Base-by-base conservation (phyloP, 2,329 filamentous ascomycete genomes). In the Coniella vitis region DNA sequence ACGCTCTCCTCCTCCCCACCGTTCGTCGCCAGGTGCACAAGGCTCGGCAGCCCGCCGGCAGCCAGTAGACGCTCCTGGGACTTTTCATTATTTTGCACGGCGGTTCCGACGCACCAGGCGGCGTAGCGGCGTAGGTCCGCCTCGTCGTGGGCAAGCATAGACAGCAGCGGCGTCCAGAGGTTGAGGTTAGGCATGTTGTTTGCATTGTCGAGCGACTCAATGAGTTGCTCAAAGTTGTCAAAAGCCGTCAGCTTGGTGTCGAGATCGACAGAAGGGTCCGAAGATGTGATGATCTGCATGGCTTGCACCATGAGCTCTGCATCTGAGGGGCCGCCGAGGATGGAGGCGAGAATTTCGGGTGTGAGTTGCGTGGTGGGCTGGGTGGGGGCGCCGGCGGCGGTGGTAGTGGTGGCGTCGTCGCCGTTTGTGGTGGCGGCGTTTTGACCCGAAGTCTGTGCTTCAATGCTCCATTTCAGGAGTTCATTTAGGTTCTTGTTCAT, bases 171-270 rank as follows among this genome's bases (percentile, higher is more conserved):
- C 10, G 79, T 77, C 93, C 93, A 98, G 29, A 97, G 75, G 7
- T 78, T 77, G 17, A 96, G 71, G 22, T 78, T 78, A 56, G 83
- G 83, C 58, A 98, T 79, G 69, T 96, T 94, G 73, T 97, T 98
- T 51, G 93, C 91, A 66, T 98, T 98, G 74, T 98, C 93, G 59
- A 97, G 81, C 55, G 80, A 83, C 72, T 96, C 90, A 60, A 96
- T 85, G 51, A 95, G 74, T 67, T 95, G 88, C 71, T 95, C 90
- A 55, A 96, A 86, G 70, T 96, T 95, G 76, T 95, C 90, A 68
- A 95, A 94, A 34, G 90, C 90, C 50, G 83, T 79, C 47, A 94
- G 69, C 65, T 87, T 89, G 68, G 88, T 80, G 38, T 89, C 84
- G 43, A 91, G 74, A 4, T 79, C 77, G 48, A 85, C 71, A 49